Conservation (phyloP, 2,329 filamentous ascomycete genomes). For the Claviceps cyperi region DNA sequence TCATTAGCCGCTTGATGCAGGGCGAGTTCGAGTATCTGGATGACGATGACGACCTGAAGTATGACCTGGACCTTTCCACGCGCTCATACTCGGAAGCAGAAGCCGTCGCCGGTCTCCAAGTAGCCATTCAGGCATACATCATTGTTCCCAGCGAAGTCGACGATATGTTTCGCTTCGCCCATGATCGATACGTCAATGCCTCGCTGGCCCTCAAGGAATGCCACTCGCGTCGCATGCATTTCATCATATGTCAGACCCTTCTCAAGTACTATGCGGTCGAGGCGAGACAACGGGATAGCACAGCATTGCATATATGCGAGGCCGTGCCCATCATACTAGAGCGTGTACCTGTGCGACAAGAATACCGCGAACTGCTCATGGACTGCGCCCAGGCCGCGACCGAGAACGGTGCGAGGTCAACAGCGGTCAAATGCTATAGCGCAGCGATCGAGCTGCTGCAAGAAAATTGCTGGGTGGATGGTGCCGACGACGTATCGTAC, state of each 20-base stretch:
- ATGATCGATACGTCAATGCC: conserved; percentile 75
- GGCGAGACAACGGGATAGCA: conserved; percentile 50
- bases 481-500: conserved; percentile 59
- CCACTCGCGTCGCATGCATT: conserved; percentile 71
- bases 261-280: conserved; percentile 55
- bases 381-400: conserved; percentile 65
- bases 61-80: conserved; percentile 10
- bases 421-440: conserved; percentile 69
- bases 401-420: conserved; percentile 70
- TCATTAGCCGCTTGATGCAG: conserved; percentile 63
- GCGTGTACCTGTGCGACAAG: conserved; percentile 42
- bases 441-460: conserved; percentile 69
- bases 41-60: conserved; percentile 29
- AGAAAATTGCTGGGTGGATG: conserved; percentile 60
- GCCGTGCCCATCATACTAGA: conserved; percentile 60
- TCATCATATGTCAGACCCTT: conserved; percentile 69
- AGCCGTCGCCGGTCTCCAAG: conserved; percentile 65
- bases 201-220: conserved; percentile 55
- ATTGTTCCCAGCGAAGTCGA: conserved; percentile 71
- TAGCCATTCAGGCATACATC: conserved; percentile 65
- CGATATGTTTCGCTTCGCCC: conserved; percentile 74
- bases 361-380: conserved; percentile 63
- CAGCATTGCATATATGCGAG: conserved; percentile 69
- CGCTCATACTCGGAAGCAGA: conserved; percentile 46
- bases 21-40: conserved; percentile 54